Conservation (phyloP, 1,284 basidiomycete species). For the Cryptococcus sp. region DNA sequence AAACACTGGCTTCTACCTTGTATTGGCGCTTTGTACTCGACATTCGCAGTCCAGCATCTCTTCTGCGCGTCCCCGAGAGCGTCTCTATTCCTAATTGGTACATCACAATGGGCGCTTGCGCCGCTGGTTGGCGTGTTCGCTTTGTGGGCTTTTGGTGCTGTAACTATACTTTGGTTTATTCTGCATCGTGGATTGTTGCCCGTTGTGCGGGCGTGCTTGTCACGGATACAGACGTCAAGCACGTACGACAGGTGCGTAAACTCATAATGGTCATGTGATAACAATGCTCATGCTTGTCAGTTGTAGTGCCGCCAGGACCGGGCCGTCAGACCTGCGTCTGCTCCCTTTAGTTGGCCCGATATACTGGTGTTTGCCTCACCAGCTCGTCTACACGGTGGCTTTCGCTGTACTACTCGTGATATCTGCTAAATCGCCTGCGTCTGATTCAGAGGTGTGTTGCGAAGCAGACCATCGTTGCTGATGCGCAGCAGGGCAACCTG, state of each 20-base stretch:
- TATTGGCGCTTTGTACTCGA: background rate
- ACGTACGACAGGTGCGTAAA: too few relatives aligned
- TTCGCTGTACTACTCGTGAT: slow-evolving; percentile 65
- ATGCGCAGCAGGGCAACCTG: too few relatives aligned
- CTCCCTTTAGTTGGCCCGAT: slow-evolving; percentile 65
- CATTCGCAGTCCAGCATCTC: background rate
- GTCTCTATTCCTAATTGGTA: slow-evolving; percentile 11
- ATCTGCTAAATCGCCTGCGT: too few relatives aligned
- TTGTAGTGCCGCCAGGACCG: too few relatives aligned
- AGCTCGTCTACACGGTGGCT: slow-evolving; percentile 81
- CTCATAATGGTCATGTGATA: background rate
- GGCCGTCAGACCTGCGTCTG: slow-evolving; percentile 13
- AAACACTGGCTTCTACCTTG: background rate
- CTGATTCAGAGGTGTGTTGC: background rate
- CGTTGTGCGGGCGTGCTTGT: too few relatives aligned
- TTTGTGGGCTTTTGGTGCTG: slow-evolving; percentile 15
- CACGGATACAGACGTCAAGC: too few relatives aligned
- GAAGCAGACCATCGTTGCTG: background rate
- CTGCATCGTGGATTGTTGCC: too few relatives aligned
- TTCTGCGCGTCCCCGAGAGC: too few relatives aligned
- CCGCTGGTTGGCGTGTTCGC: slow-evolving; percentile 16
- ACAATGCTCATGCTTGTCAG: too few relatives aligned
- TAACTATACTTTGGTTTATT: too few relatives aligned
- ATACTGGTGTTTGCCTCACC: slow-evolving; percentile 78
- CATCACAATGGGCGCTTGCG: slow-evolving; percentile 8